Conservation (phyloP, 106 monocot species). For the Acorus calamus region DNA sequence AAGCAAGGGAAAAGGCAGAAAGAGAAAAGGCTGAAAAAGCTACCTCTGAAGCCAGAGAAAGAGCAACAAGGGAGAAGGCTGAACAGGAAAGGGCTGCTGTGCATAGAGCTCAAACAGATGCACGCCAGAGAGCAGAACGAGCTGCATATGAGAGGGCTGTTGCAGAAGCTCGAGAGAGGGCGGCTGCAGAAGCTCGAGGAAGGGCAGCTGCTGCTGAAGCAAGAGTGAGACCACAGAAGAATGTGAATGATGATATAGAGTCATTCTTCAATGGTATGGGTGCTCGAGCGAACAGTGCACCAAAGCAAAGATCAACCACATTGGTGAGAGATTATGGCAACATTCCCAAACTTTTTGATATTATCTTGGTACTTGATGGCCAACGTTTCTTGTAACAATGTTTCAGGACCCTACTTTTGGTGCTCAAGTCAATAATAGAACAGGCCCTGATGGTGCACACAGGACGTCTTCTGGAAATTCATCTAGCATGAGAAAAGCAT, state of each 20-base stretch:
- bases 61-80: conserved; percentile 22
- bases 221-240: conserved; percentile 44
- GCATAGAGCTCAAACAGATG: conserved; percentile 63
- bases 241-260: conserved; percentile 71
- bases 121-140: conserved; percentile 45
- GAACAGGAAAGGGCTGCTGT: conserved; percentile 33
- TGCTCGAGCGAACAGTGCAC: conserved; percentile 66
- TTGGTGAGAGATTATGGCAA: conserved; percentile 20
- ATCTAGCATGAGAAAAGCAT: conserved; percentile 41
- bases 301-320: conserved; percentile 54
- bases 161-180: conserved; percentile 53
- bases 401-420: conserved; percentile 71
- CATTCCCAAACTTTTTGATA: no score
- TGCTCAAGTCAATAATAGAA: conserved; percentile 35
- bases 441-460: conserved; percentile 14
- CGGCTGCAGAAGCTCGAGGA: conserved; percentile 37
- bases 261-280: conserved; percentile 65
- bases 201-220: conserved; percentile 29
- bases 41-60: conserved; percentile 7
- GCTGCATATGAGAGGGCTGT: conserved; percentile 49
- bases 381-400: neutral
- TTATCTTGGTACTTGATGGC: no score
- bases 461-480: conserved; percentile 42
- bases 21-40: conserved; percentile 17
- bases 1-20: conserved; percentile 19